Conservation (phyloP, 129 eudicot species). For the Arctium minus region DNA sequence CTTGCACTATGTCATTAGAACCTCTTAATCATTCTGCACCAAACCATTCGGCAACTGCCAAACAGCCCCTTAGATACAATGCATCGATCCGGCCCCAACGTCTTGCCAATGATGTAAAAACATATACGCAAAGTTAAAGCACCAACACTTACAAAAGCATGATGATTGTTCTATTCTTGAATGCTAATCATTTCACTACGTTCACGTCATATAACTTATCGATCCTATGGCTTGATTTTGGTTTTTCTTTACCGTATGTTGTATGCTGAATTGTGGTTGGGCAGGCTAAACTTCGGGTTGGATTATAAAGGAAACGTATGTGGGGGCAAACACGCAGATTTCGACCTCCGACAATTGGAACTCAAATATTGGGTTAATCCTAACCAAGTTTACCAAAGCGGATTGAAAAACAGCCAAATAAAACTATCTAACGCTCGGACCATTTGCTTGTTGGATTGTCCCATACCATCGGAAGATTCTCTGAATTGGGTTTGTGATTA, state of each 20-base stretch:
- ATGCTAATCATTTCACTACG: neutral
- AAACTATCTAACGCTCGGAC: constrained; percentile 66
- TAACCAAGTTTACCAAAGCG: constrained; percentile 85
- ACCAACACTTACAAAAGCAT: neutral
- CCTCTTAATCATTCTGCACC: too few species aligned
- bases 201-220: neutral
- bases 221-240: neutral
- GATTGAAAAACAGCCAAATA: constrained; percentile 54
- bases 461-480: constrained; percentile 82
- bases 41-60: too few species aligned
- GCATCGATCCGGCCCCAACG: too few species aligned
- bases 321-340: constrained; percentile 79
- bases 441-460: constrained; percentile 87
- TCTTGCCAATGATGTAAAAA: too few species aligned
- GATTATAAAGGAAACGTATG: constrained; percentile 94
- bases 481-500: constrained; percentile 96
- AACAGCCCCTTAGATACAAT: too few species aligned
- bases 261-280: constrained; percentile 21
- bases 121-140: too few species aligned
- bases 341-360: constrained; percentile 66
- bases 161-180: neutral
- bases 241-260: neutral
- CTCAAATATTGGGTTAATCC: constrained; percentile 81
- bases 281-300: constrained; percentile 83
- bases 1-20: too few species aligned